Percentiles rank a stretch among this genome's conserved stretches.
Evolutionary conservation across 2,329 filamentous ascomycete genomes (phyloP).

Genomic region (Colletotrichum incanum): DNA sequence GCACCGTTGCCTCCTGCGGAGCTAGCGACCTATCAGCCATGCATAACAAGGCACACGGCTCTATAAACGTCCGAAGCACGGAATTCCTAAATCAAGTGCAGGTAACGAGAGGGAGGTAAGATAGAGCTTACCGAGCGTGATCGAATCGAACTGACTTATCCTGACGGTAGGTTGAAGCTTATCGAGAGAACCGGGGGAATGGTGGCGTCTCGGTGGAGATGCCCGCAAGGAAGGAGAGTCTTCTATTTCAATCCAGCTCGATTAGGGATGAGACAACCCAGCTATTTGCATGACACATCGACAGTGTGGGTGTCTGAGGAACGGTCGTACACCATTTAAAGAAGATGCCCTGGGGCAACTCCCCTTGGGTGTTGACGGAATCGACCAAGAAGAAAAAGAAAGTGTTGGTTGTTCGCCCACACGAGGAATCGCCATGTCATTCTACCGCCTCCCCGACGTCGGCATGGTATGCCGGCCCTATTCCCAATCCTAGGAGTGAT

Average conservation of each 20-base stretch:
- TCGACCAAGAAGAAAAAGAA: slow-evolving; percentile 14
- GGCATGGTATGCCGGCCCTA: background rate
- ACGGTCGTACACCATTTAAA: slow-evolving; percentile 17
- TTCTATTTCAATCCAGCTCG: slow-evolving; percentile 1
- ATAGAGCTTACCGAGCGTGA: background rate
- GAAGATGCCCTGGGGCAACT: background rate
- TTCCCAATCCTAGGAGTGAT: slow-evolving; percentile 3
- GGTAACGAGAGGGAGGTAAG: background rate
- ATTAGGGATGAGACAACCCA: background rate
- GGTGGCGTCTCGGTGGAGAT: background rate
- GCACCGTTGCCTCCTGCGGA: background rate
- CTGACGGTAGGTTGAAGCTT: background rate
- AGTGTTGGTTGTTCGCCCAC: slow-evolving; percentile 9
- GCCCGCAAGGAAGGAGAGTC: background rate
- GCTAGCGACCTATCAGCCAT: slow-evolving; percentile 6
- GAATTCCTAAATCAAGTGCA: slow-evolving; percentile 1
- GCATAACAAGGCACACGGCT: slow-evolving; percentile 8
- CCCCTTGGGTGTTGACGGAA: slow-evolving; percentile 13
- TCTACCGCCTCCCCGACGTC: slow-evolving; percentile 4
- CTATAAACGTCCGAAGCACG: background rate
- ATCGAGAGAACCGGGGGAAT: background rate
- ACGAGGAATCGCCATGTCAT: slow-evolving; percentile 1
- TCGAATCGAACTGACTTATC: background rate
- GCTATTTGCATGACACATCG: background rate
- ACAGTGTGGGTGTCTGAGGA: slow-evolving; percentile 2